Conservation (phyloP, 2,329 filamentous ascomycete species). For the Geosmithia morbida region DNA sequence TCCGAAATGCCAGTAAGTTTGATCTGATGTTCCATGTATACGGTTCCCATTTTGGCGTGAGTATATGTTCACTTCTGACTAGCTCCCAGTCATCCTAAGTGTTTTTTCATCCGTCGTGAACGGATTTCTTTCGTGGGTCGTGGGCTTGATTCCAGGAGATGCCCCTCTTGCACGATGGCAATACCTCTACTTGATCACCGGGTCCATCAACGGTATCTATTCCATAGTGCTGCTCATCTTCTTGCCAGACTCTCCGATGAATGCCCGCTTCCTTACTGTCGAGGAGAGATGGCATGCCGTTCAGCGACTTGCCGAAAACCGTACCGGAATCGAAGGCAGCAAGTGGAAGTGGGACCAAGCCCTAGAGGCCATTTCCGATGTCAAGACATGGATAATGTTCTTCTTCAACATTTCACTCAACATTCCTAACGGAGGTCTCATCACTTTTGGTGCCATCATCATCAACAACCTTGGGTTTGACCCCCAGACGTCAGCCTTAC, state of each 20-base stretch:
- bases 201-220: neutral
- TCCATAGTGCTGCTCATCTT: neutral
- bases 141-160: slow-evolving; percentile 10
- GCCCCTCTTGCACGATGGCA: slow-evolving; percentile 5
- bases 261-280: slow-evolving; percentile 26
- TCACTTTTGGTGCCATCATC: slow-evolving; percentile 15
- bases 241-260: slow-evolving; percentile 1
- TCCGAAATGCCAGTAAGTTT: slow-evolving; percentile 6
- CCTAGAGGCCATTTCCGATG: slow-evolving; percentile 31
- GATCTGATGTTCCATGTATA: too few relatives aligned
- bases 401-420: slow-evolving; percentile 31
- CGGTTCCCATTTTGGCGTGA: neutral
- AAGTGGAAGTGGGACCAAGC: slow-evolving; percentile 26
- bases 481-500: slow-evolving; percentile 22
- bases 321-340: slow-evolving; percentile 18
- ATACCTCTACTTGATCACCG: slow-evolving; percentile 1
- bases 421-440: slow-evolving; percentile 38
- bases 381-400: slow-evolving; percentile 39
- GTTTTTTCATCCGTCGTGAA: slow-evolving; percentile 1
- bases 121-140: slow-evolving; percentile 1
- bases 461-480: slow-evolving; percentile 16
- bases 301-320: slow-evolving; percentile 51
- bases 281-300: slow-evolving; percentile 49
- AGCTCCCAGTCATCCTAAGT: neutral
- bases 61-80: neutral